These are phyloP conservation scores for Panicum virgatum DNA, from an alignment of 202 grass and related monocot genomes.

Conservation along the genomic window DNA sequence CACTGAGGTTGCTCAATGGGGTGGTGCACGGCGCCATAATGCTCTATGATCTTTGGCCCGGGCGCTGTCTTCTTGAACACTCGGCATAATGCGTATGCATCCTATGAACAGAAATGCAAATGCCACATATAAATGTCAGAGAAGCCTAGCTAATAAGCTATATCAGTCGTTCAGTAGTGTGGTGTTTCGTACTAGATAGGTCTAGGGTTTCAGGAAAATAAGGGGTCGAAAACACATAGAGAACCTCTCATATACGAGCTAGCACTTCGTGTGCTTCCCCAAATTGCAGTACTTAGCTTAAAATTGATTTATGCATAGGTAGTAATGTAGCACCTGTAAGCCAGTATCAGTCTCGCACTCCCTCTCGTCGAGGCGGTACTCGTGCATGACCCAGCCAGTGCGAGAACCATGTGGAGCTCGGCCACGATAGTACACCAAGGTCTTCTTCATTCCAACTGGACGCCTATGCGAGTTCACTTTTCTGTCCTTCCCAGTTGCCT, in stretches of 20 bases:
- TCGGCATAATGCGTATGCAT: conserved; percentile 86
- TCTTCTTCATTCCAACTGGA: conserved; percentile 89
- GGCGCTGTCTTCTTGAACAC: conserved; percentile 92
- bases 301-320: conserved; percentile 6
- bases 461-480: conserved; percentile 79
- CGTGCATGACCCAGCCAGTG: conserved; percentile 95
- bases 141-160: not conserved
- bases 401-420: conserved; percentile 83
- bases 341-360: conserved; percentile 84
- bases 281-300: not conserved
- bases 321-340: conserved; percentile 64
- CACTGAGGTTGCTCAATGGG: conserved; percentile 56
- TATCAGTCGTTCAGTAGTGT: not conserved
- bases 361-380: conserved; percentile 90
- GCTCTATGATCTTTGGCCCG: conserved; percentile 80
- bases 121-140: conserved; percentile 4
- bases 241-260: not conserved
- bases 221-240: not conserved
- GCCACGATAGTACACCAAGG: conserved; percentile 90
- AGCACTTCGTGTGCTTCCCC: not conserved
- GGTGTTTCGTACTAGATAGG: not conserved
- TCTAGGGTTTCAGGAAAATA: conserved; percentile 23
- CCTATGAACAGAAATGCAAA: conserved; percentile 47
- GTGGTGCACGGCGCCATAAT: conserved; percentile 63
- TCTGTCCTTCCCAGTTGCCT: conserved; percentile 94